Percentiles rank a stretch among this genome's conserved stretches.
Evolutionary conservation across 2,329 filamentous ascomycete genomes (phyloP).

Genomic region (Westerdykella ornata): DNA sequence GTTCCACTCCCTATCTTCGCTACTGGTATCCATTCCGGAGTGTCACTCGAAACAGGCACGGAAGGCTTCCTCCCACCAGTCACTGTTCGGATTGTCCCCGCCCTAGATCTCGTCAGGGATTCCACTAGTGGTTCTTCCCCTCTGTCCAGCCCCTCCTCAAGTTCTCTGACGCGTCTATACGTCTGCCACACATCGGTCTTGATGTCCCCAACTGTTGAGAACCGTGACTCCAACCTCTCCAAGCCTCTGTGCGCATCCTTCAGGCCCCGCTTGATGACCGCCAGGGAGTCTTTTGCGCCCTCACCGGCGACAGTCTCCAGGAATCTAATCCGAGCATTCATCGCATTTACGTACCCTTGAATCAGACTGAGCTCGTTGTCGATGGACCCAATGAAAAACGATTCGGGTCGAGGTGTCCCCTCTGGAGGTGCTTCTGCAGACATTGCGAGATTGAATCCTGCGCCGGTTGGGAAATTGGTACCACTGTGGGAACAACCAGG

Average conservation of each 20-base stretch:
- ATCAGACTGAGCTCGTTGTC: slow-evolving; percentile 6
- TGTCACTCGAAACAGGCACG: background rate
- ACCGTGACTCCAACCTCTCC: slow-evolving; percentile 14
- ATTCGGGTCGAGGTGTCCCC: too few species aligned
- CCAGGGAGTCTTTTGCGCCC: slow-evolving; percentile 8
- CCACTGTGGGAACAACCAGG: too few species aligned
- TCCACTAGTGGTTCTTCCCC: background rate
- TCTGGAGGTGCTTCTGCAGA: too few species aligned
- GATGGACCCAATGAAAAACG: too few species aligned
- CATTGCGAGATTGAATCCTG: too few species aligned
- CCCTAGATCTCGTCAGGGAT: background rate
- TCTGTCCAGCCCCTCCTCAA: slow-evolving; percentile 12
- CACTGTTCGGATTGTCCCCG: background rate
- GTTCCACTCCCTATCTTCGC: background rate
- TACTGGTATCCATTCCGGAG: background rate
- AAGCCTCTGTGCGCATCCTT: slow-evolving; percentile 15
- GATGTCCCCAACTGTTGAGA: slow-evolving; percentile 5
- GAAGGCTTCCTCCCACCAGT: background rate
- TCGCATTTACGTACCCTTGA: slow-evolving; percentile 8
- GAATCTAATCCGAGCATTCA: slow-evolving; percentile 11
- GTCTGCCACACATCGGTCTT: slow-evolving; percentile 17
- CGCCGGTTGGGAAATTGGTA: too few species aligned
- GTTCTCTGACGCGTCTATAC: slow-evolving; percentile 14
- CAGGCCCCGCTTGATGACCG: slow-evolving; percentile 16
- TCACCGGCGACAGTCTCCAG: slow-evolving; percentile 9